These are phyloP conservation scores for Stephania cephalantha DNA, from an alignment of 164 flowering plant genomes.

Conservation along the genomic window DNA sequence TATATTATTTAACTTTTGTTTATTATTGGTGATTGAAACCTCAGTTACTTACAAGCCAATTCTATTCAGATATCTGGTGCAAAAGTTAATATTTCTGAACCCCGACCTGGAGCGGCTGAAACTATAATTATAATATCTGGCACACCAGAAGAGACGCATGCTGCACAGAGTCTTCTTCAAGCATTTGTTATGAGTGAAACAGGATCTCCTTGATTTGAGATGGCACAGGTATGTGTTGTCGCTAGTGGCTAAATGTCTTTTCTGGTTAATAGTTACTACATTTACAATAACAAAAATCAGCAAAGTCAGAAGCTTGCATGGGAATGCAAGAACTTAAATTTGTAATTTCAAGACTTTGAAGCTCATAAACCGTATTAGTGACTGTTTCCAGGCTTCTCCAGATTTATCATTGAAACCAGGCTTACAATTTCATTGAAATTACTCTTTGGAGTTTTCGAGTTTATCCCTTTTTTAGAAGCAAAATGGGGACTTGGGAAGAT, in stretches of 20 bases:
- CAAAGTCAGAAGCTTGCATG: background rate
- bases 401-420: background rate
- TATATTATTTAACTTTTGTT: background rate
- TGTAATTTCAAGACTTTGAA: slow-evolving; percentile 15
- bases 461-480: background rate
- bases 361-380: slow-evolving; percentile 17
- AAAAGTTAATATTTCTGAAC: slow-evolving; percentile 63
- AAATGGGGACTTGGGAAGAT: background rate
- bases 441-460: slow-evolving; percentile 3
- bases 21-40: background rate
- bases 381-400: slow-evolving; percentile 5
- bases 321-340: background rate
- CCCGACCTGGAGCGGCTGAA: slow-evolving; percentile 77
- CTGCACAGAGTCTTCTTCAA: slow-evolving; percentile 97
- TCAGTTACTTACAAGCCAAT: background rate
- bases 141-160: slow-evolving; percentile 91
- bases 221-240: slow-evolving; percentile 5
- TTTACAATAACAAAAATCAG: background rate
- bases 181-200: slow-evolving; percentile 85
- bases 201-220: slow-evolving; percentile 37
- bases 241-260: background rate
- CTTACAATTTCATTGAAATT: slow-evolving; percentile 6
- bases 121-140: slow-evolving; percentile 81
- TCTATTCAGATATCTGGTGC: slow-evolving; percentile 85
- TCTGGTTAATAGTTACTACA: background rate